phyloP scores from a whole-genome alignment of 2,329 filamentous ascomycete genomes.

The Daldinia eschscholtzii region DNA sequence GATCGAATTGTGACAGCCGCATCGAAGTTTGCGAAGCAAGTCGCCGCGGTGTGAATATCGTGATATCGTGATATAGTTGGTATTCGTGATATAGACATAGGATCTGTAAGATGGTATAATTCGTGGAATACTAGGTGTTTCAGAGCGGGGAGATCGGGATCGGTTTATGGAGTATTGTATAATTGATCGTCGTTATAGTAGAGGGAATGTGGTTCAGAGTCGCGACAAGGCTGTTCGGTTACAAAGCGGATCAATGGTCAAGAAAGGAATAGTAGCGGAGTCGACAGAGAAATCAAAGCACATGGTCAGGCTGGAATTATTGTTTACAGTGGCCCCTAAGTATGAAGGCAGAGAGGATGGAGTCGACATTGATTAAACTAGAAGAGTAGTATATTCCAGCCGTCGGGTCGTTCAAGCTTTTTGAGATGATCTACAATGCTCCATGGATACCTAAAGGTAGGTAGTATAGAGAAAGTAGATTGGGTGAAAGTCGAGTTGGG shows the following conservation, averaged over 20 bases:
- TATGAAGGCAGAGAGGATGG: constrained; percentile 26
- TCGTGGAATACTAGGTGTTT: constrained; percentile 34
- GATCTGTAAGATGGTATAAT: constrained; percentile 24
- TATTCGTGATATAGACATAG: constrained; percentile 27
- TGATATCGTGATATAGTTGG: constrained; percentile 27
- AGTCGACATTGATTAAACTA: constrained; percentile 36
- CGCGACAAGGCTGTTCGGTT: constrained; percentile 41
- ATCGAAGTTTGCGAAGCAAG: constrained; percentile 22
- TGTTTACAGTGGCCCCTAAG: constrained; percentile 30
- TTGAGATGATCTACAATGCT: constrained; percentile 30
- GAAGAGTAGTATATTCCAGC: constrained; percentile 20
- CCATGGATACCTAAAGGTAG: constrained; percentile 28
- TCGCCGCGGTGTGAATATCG: constrained; percentile 20
- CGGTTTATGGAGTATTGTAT: constrained; percentile 32
- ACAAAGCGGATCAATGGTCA: constrained; percentile 39
- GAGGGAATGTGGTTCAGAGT: constrained; percentile 25
- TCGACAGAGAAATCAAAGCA: constrained; percentile 40
- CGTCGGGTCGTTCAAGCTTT: constrained; percentile 24
- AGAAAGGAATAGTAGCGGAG: constrained; percentile 44
- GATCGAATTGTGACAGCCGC: constrained; percentile 26
- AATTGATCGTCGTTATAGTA: constrained; percentile 38
- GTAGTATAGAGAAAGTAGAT: constrained; percentile 12
- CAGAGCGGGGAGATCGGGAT: constrained; percentile 34
- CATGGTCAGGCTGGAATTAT: constrained; percentile 38
- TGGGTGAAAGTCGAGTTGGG: constrained; percentile 28